phyloP scores from a whole-genome alignment of 2,329 filamentous ascomycete species.

The Botrytis porri region DNA sequence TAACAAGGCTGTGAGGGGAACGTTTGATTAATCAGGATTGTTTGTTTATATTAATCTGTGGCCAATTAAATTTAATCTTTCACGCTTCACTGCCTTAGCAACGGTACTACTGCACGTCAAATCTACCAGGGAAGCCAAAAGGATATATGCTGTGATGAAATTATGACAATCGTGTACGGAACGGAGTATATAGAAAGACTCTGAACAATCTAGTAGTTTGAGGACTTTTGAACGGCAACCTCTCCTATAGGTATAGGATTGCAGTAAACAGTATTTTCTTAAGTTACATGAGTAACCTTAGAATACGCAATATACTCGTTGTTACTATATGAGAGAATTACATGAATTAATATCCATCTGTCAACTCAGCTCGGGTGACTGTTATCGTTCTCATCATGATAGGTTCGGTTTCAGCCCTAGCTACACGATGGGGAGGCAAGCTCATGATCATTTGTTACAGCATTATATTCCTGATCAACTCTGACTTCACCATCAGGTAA shows the following conservation, averaged over 20 bases:
- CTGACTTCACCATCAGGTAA: neutral
- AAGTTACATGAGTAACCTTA: too few species aligned
- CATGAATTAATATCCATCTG: neutral
- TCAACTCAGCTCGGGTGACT: neutral
- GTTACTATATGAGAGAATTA: neutral
- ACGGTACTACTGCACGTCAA: conserved; percentile 5
- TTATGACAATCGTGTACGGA: neutral
- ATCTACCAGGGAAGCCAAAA: neutral
- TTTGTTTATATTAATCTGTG: neutral
- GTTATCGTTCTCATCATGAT: neutral
- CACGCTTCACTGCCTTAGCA: neutral
- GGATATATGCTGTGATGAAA: neutral
- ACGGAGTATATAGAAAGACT: neutral
- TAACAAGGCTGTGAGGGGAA: neutral
- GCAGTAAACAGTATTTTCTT: neutral
- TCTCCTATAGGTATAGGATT: neutral
- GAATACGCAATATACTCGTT: neutral
- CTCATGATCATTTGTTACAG: neutral
- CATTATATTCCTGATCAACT: too few species aligned
- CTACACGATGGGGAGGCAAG: neutral
- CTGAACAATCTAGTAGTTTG: neutral
- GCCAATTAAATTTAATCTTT: neutral
- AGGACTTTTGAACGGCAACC: too few species aligned
- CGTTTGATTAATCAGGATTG: neutral
- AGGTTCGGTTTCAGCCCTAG: neutral